phyloP scores from a whole-genome alignment of 768 basidiomycete genomes.

The Epithele typhae region DNA sequence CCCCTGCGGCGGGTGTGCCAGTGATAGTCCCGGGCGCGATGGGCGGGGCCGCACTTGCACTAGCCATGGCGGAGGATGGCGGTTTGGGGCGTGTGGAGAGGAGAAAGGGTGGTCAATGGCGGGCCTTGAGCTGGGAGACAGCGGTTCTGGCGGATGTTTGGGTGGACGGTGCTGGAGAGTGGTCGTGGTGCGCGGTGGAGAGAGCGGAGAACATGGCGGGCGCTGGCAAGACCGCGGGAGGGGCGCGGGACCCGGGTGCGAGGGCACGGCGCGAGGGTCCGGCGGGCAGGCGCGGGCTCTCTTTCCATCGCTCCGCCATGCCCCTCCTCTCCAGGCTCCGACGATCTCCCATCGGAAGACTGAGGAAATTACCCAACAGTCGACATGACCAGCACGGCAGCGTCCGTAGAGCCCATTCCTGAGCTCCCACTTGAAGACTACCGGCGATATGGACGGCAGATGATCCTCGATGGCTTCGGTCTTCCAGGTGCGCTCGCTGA shows the following conservation, averaged over 20 bases:
- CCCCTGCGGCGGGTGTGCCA: conserved; percentile 3
- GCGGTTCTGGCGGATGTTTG: too few relatives aligned
- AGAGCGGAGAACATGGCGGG: neutral
- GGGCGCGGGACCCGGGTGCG: too few relatives aligned
- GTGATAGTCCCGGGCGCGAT: conserved; percentile 1
- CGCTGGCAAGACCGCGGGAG: too few relatives aligned
- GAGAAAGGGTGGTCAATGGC: too few relatives aligned
- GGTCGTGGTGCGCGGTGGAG: too few relatives aligned
- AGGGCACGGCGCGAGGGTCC: too few relatives aligned
- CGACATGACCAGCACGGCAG: neutral
- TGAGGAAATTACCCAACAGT: too few relatives aligned
- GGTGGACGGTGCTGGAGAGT: too few relatives aligned
- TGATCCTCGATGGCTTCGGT: conserved; percentile 90
- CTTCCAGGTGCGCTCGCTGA: conserved; percentile 68
- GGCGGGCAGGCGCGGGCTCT: too few relatives aligned
- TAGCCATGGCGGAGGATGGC: conserved; percentile 2
- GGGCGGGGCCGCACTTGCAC: conserved; percentile 8
- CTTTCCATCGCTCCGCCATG: neutral
- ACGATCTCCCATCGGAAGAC: too few relatives aligned
- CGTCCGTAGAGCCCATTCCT: conserved; percentile 4
- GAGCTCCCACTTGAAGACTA: conserved; percentile 58
- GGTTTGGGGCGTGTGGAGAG: too few relatives aligned
- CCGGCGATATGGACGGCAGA: conserved; percentile 89
- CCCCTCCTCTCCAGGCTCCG: neutral
- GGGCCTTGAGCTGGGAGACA: too few relatives aligned